A percentile compares a stretch with the other conserved stretches of the same genome.
These are phyloP conservation scores for Meyerozyma elateridarum DNA, from an alignment of 1,139 yeast species.

Conservation along the genomic window DNA sequence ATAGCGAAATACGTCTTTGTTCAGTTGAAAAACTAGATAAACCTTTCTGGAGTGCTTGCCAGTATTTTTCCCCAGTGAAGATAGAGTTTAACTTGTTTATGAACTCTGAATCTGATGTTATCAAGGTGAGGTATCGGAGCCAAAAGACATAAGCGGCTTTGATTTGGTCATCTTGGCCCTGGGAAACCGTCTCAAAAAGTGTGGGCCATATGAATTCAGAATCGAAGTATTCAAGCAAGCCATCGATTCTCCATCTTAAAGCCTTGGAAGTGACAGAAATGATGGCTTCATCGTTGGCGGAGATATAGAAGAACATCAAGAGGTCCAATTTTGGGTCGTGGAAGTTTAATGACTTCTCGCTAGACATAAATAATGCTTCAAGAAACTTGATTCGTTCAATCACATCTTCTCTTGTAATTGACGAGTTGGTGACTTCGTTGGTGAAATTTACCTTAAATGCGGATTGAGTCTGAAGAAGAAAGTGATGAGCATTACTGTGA, in stretches of 20 bases:
- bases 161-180: constrained; percentile 26
- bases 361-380: neutral
- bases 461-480: neutral
- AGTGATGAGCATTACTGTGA: neutral
- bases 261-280: constrained; percentile 31
- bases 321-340: constrained; percentile 13
- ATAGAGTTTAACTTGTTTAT: neutral
- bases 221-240: constrained; percentile 19
- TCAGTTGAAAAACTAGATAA: constrained; percentile 59
- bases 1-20: constrained; percentile 65
- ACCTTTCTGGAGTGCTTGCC: constrained; percentile 57
- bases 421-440: too few relatives aligned
- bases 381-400: neutral
- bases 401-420: too few relatives aligned
- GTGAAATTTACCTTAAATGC: too few relatives aligned
- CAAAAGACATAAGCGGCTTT: constrained; percentile 50
- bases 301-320: constrained; percentile 27
- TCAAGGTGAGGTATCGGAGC: constrained; percentile 43
- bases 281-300: constrained; percentile 28
- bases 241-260: constrained; percentile 46
- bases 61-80: constrained; percentile 33
- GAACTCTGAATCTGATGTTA: constrained; percentile 1
- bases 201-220: constrained; percentile 39
- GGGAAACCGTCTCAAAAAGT: constrained; percentile 31
- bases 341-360: neutral